A percentile compares a stretch with the other conserved stretches of the same genome.
Evolutionary conservation across 2,329 filamentous ascomycete genomes (phyloP).

Genomic region (Diaporthe velutina): DNA sequence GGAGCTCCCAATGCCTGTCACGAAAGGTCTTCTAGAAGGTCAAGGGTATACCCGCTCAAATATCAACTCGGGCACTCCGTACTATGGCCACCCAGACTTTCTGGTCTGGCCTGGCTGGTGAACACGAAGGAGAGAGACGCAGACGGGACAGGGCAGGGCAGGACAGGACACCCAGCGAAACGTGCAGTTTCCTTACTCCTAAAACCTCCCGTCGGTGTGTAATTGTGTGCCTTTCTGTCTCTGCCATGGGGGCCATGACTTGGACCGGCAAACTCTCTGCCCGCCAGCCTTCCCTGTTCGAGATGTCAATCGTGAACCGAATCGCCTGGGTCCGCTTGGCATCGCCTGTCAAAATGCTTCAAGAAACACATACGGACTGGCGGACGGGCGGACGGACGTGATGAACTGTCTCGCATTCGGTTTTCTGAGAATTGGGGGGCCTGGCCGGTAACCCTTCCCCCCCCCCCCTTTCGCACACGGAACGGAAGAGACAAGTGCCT

Average conservation of each 20-base stretch:
- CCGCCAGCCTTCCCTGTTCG: neutral
- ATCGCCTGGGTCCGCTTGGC: constrained; percentile 19
- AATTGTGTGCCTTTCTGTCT: neutral
- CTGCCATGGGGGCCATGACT: constrained; percentile 9
- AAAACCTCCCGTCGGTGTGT: neutral
- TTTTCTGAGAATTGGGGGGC: neutral
- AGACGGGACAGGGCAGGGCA: neutral
- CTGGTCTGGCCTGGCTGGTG: neutral
- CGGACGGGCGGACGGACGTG: neutral
- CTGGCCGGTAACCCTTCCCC: neutral
- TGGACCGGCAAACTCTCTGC: constrained; percentile 5
- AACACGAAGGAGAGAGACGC: neutral
- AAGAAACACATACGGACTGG: neutral
- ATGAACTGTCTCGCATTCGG: constrained; percentile 1
- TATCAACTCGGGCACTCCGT: constrained; percentile 20
- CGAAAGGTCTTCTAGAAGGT: constrained; percentile 22
- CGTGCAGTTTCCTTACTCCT: neutral
- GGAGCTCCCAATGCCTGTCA: constrained; percentile 21
- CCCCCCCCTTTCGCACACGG: neutral
- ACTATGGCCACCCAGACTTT: neutral
- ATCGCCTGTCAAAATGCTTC: constrained; percentile 4
- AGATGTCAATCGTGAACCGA: constrained; percentile 19
- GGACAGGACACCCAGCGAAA: neutral
- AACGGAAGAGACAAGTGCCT: neutral
- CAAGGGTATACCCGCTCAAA: constrained; percentile 10